Evolutionary conservation across 2,329 filamentous ascomycete genomes (phyloP).

Genomic region (Aspergillus flavus): DNA sequence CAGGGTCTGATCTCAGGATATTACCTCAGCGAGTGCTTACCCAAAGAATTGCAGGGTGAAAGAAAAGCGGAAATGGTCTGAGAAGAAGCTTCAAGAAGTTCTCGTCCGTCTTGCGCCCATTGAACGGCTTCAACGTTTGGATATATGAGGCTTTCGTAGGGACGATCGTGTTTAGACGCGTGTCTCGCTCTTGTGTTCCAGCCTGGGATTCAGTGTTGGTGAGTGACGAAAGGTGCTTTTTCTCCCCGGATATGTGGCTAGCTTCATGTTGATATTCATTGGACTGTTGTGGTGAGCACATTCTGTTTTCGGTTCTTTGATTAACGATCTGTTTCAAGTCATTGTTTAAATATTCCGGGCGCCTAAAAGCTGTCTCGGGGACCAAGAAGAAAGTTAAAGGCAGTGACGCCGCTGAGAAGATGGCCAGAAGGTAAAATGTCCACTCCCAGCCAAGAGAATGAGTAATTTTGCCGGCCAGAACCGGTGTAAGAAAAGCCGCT

Average conservation of each 20-base stretch:
- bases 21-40: constrained; percentile 32
- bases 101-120: constrained; percentile 80
- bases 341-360: constrained; percentile 68
- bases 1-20: constrained; percentile 8
- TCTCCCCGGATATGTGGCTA: constrained; percentile 13
- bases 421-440: constrained; percentile 86
- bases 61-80: constrained; percentile 78
- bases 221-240: constrained; percentile 7
- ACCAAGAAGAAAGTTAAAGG: constrained; percentile 75
- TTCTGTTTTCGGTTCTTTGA: constrained; percentile 15
- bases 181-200: constrained; percentile 7
- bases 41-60: constrained; percentile 86
- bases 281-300: constrained; percentile 14
- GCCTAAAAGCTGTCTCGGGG: constrained; percentile 79
- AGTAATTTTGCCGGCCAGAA: constrained; percentile 88
- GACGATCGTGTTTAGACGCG: constrained; percentile 8
- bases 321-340: constrained; percentile 57
- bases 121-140: constrained; percentile 69
- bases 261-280: constrained; percentile 11
- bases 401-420: constrained; percentile 73
- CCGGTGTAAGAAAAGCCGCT: constrained; percentile 76
- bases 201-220: not conserved
- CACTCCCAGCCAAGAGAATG: constrained; percentile 76
- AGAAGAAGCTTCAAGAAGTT: constrained; percentile 66
- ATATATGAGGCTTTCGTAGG: constrained; percentile 59